Evolutionary conservation across 208 protist genomes (phyloP).

Genomic region (Histomonas meleagridis): DNA sequence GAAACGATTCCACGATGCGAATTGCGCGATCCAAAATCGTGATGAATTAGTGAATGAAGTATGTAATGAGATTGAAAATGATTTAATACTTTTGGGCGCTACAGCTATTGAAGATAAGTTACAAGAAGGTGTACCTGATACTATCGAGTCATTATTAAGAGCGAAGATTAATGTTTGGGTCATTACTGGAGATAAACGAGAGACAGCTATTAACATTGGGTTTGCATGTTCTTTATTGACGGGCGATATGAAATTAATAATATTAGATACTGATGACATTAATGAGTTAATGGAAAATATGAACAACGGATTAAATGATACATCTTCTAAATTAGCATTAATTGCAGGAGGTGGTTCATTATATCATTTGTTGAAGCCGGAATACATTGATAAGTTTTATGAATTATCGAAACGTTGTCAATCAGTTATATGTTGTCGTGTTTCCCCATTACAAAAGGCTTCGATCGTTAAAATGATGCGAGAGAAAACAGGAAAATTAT

Average conservation of each 20-base stretch:
- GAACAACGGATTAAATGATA: neutral
- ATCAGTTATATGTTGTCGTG: conserved; percentile 43
- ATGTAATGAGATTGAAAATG: conserved; percentile 36
- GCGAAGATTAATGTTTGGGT: conserved; percentile 81
- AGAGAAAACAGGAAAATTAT: conserved; percentile 16
- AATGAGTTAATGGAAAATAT: neutral
- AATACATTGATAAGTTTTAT: conserved; percentile 40
- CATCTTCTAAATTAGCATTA: neutral
- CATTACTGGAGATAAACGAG: conserved; percentile 90
- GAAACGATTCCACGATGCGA: neutral
- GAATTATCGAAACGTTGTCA: neutral
- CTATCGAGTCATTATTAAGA: conserved; percentile 53
- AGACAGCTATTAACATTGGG: conserved; percentile 77
- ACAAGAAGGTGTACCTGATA: conserved; percentile 72
- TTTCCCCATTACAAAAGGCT: conserved; percentile 43
- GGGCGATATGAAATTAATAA: neutral
- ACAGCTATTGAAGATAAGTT: conserved; percentile 63
- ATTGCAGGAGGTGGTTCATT: neutral
- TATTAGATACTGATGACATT: neutral
- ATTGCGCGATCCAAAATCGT: neutral
- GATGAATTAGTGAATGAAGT: conserved; percentile 27
- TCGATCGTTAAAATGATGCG: conserved; percentile 37
- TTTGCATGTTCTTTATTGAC: conserved; percentile 17
- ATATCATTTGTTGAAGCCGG: neutral
- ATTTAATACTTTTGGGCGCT: conserved; percentile 42